These are phyloP conservation scores for Lablab purpureus DNA, from an alignment of 306 rosid genomes.

Conservation along the genomic window DNA sequence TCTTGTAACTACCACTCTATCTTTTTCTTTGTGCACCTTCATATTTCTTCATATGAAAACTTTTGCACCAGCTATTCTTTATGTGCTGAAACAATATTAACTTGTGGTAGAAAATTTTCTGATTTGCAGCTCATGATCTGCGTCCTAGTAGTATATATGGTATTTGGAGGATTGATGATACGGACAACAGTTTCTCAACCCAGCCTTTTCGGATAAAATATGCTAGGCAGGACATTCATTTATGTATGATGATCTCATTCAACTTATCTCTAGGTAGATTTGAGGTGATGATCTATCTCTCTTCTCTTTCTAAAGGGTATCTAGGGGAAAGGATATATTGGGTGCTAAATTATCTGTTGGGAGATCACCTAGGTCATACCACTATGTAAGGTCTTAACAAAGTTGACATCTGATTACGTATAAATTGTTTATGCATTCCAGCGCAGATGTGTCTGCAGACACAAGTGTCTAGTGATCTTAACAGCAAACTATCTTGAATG, in stretches of 20 bases:
- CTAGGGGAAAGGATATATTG: slow-evolving; percentile 8
- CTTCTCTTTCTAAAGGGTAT: slow-evolving; percentile 7
- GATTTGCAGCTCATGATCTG: slow-evolving; percentile 75
- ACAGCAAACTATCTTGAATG: not conserved
- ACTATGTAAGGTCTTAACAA: slow-evolving; percentile 8
- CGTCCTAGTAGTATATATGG: slow-evolving; percentile 59
- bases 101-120: slow-evolving; percentile 10
- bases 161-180: slow-evolving; percentile 87
- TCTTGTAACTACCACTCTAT: not conserved
- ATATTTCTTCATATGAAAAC: slow-evolving; percentile 19
- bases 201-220: slow-evolving; percentile 91
- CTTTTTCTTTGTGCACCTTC: not conserved
- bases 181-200: slow-evolving; percentile 90
- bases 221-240: slow-evolving; percentile 85
- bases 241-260: slow-evolving; percentile 89
- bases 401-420: slow-evolving; percentile 9
- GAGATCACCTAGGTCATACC: not conserved
- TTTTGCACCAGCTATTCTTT: not conserved
- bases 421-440: not conserved
- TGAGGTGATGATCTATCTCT: slow-evolving; percentile 65
- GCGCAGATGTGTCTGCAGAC: not conserved
- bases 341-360: slow-evolving; percentile 5
- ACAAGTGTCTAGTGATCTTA: not conserved
- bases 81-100: slow-evolving; percentile 32
- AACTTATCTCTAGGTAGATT: slow-evolving; percentile 62